Percentiles rank a stretch among this genome's conserved stretches.
phyloP scores from a whole-genome alignment of 2,329 filamentous ascomycete genomes.

The Colletotrichum theobromicola region DNA sequence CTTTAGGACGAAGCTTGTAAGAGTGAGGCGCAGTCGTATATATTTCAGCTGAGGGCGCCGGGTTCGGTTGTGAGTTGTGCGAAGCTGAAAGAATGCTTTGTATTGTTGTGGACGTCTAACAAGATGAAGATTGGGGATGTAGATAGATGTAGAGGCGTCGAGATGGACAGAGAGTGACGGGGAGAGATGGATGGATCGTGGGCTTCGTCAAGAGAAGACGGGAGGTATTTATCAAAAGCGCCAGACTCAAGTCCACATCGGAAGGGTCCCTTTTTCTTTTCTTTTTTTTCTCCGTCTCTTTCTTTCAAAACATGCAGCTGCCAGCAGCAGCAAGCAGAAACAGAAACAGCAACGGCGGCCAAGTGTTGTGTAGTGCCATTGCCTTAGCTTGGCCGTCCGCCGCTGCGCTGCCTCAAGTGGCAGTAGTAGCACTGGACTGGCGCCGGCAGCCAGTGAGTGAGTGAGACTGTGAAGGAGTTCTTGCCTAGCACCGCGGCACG shows the following conservation, averaged over 20 bases:
- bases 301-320: conserved; percentile 4
- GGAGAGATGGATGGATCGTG: background rate
- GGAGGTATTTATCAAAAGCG: conserved; percentile 7
- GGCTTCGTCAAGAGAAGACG: background rate
- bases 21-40: background rate
- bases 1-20: conserved; percentile 5
- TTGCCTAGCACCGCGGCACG: background rate
- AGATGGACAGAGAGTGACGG: background rate
- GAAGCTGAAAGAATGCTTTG: background rate
- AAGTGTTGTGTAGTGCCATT: background rate
- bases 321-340: background rate
- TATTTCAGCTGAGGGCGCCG: background rate
- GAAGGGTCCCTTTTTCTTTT: background rate
- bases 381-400: background rate
- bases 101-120: background rate
- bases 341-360: background rate
- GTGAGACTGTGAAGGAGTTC: background rate
- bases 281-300: background rate
- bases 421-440: background rate
- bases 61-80: background rate
- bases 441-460: background rate
- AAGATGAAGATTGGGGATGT: background rate
- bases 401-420: background rate
- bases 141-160: background rate
- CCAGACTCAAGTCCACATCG: background rate